Conservation (phyloP, 306 rosid species). For the Dryas alaskensis region DNA sequence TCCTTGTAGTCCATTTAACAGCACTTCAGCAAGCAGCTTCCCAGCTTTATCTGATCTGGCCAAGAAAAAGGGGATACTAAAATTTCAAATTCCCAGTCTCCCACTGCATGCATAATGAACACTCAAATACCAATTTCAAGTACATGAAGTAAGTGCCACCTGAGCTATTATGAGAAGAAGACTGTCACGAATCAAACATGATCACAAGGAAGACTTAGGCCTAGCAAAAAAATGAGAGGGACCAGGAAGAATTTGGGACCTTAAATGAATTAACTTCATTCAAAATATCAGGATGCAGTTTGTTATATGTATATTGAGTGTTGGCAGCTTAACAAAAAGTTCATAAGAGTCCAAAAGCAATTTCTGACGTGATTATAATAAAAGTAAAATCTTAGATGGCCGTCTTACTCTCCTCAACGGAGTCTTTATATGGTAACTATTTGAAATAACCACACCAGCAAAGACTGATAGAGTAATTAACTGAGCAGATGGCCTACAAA, state of each 20-base stretch:
- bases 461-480: not conserved
- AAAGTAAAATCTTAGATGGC: not conserved
- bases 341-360: too few species aligned
- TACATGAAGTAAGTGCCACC: not conserved
- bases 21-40: constrained; percentile 58
- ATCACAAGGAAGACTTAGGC: not conserved
- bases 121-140: not conserved
- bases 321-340: too few species aligned
- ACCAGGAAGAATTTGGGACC: not conserved
- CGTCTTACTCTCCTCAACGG: not conserved
- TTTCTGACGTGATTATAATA: too few species aligned
- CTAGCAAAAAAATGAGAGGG: too few species aligned
- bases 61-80: constrained; percentile 1
- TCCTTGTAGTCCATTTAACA: constrained; percentile 57
- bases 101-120: not conserved
- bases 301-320: not conserved
- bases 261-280: not conserved
- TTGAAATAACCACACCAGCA: not conserved
- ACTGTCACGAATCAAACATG: not conserved
- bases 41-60: constrained; percentile 72
- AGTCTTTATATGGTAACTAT: not conserved
- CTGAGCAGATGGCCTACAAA: not conserved
- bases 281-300: not conserved
- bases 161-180: not conserved
- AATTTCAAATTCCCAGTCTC: not conserved